Percentiles rank a stretch among this genome's conserved stretches.
phyloP scores from a whole-genome alignment of 345 rosid genomes.

The Arabidopsis thaliana region DNA sequence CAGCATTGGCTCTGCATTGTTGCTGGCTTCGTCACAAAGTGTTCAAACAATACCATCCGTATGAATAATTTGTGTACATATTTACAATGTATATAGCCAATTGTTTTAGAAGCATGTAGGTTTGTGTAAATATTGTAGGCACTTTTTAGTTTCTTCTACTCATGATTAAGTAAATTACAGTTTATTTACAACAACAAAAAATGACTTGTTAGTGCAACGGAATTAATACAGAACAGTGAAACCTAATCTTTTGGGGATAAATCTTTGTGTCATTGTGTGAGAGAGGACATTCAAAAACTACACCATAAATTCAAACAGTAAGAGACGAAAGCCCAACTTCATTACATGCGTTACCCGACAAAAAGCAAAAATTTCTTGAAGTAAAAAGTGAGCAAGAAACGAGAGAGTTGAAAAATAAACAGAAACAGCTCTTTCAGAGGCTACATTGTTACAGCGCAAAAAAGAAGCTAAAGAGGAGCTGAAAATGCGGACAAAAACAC shows the following conservation, averaged over 20 bases:
- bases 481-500: constrained; percentile 33
- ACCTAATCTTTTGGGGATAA: background rate
- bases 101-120: background rate
- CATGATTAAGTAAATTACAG: background rate
- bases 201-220: background rate
- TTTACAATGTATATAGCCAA: constrained; percentile 8
- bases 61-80: constrained; percentile 19
- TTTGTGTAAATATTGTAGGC: constrained; percentile 6
- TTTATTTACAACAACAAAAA: background rate
- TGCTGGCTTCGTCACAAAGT: constrained; percentile 33
- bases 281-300: background rate
- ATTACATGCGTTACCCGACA: background rate
- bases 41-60: constrained; percentile 28
- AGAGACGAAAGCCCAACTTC: background rate
- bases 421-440: constrained; percentile 24
- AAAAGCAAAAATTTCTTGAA: background rate
- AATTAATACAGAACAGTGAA: background rate
- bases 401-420: background rate
- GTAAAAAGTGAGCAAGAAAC: background rate
- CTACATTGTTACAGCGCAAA: constrained; percentile 23
- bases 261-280: background rate
- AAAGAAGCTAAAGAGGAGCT: constrained; percentile 13
- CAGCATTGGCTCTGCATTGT: constrained; percentile 78
- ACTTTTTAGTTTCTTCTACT: background rate
- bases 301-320: background rate